Conservation (phyloP, 768 basidiomycete species). For the Rhodotorula toruloides region DNA sequence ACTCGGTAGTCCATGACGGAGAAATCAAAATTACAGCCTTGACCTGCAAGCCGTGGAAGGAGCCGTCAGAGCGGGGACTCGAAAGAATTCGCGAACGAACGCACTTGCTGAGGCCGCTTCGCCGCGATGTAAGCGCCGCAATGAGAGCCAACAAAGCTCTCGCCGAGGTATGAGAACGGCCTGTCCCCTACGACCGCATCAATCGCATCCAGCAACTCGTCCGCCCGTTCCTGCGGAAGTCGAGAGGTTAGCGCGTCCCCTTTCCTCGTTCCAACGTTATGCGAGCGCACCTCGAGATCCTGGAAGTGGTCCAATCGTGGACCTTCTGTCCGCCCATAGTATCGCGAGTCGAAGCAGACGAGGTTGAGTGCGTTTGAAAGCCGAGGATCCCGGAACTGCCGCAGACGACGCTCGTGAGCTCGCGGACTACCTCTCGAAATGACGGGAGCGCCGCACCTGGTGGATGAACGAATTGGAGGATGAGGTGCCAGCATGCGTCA, state of each 20-base stretch:
- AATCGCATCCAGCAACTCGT: slow-evolving; percentile 19
- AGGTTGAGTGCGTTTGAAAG: slow-evolving; percentile 13
- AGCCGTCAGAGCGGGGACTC: no score
- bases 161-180: slow-evolving; percentile 16
- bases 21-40: slow-evolving; percentile 12
- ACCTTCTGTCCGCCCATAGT: slow-evolving; percentile 9
- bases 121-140: not conserved
- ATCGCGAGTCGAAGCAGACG: slow-evolving; percentile 16
- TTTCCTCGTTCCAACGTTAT: not conserved
- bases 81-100: no score
- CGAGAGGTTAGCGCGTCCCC: not conserved
- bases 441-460: not conserved
- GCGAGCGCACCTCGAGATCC: slow-evolving; percentile 9
- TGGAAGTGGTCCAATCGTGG: slow-evolving; percentile 3
- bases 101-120: slow-evolving; percentile 9
- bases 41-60: not conserved
- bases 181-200: slow-evolving; percentile 13
- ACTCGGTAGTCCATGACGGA: slow-evolving; percentile 18
- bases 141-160: slow-evolving; percentile 27
- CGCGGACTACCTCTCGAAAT: no score
- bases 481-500: slow-evolving; percentile 17
- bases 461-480: slow-evolving; percentile 20
- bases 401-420: no score
- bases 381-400: slow-evolving; percentile 13
- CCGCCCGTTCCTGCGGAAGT: slow-evolving; percentile 17